A percentile compares a stretch with the other conserved stretches of the same genome.
Conservation (phyloP, 345 rosid species). For the Reutealis trisperma region DNA sequence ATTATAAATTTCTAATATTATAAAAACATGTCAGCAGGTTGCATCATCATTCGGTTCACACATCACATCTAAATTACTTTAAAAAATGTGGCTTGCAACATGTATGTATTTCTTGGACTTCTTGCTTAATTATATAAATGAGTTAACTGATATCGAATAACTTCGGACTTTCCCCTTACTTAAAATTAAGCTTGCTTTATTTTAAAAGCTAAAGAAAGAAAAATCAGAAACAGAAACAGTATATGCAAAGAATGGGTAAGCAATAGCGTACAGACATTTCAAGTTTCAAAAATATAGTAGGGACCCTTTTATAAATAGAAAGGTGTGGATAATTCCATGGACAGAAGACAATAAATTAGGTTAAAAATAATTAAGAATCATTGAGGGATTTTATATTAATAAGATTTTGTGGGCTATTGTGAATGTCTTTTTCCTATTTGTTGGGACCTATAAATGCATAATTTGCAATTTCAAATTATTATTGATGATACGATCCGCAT, state of each 20-base stretch:
- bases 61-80: too few species aligned
- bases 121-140: too few species aligned
- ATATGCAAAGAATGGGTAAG: too few species aligned
- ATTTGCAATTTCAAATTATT: neutral
- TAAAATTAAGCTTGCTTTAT: neutral
- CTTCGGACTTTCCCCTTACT: neutral
- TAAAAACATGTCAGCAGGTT: too few species aligned
- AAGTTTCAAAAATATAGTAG: neutral
- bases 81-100: too few species aligned
- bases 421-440: neutral
- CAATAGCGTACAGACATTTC: too few species aligned
- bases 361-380: neutral
- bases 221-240: neutral
- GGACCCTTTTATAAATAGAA: neutral
- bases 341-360: conserved; percentile 15
- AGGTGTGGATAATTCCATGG: neutral
- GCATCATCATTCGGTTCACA: too few species aligned
- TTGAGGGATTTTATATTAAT: too few species aligned
- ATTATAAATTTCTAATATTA: too few species aligned
- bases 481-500: neutral
- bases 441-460: neutral
- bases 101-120: neutral
- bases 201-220: neutral
- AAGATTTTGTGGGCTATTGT: too few species aligned
- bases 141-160: neutral